Evolutionary conservation across 78 protist genomes (phyloP).

Genomic region (Bigelowiella natans): DNA sequence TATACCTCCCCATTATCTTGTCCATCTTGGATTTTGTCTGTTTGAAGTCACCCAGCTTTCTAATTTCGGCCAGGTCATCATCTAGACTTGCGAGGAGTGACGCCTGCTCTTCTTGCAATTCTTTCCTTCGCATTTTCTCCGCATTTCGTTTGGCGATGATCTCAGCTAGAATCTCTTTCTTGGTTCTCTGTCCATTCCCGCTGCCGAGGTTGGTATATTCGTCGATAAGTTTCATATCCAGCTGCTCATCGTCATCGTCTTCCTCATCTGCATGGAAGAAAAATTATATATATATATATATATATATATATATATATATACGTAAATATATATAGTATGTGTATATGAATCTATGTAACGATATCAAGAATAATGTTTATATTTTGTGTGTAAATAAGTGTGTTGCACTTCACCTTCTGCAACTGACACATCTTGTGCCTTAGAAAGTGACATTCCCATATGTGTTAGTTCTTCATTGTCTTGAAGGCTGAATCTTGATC

Average conservation of each 20-base stretch:
- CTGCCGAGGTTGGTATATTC: background rate
- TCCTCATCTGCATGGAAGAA: background rate
- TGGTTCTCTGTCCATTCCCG: background rate
- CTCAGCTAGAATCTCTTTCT: background rate
- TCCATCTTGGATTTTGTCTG: background rate
- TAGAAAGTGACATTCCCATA: background rate
- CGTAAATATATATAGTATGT: background rate
- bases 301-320: background rate
- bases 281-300: background rate
- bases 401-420: background rate
- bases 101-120: background rate
- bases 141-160: background rate
- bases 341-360: background rate
- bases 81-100: background rate
- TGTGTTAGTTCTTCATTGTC: background rate
- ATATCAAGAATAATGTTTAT: background rate
- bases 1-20: background rate
- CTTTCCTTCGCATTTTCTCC: background rate
- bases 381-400: background rate
- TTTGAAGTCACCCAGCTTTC: background rate
- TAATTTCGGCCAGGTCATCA: background rate
- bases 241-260: no score
- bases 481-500: background rate
- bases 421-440: background rate
- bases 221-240: no score